Percentiles rank a stretch among this genome's conserved stretches.
Conservation (phyloP, 768 basidiomycete species). For the Daedalea quercina region DNA sequence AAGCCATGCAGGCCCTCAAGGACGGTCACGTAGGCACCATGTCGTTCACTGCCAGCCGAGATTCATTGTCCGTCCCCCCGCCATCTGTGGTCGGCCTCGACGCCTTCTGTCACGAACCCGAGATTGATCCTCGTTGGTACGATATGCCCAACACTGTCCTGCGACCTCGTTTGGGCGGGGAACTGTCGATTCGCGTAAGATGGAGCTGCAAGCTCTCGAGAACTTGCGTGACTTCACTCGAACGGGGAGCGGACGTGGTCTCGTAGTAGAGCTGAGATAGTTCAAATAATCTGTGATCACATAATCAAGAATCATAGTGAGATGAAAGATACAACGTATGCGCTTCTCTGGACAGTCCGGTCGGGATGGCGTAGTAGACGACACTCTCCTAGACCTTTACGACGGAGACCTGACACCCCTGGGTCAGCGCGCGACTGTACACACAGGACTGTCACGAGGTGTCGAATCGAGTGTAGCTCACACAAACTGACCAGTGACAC, state of each 20-base stretch:
- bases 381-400: no score
- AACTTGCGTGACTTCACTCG: constrained; percentile 70
- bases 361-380: no score
- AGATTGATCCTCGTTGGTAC: constrained; percentile 70
- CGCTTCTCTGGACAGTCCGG: no score
- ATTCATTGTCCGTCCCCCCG: constrained; percentile 29
- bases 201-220: constrained; percentile 78
- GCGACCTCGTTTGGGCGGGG: constrained; percentile 94
- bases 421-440: constrained; percentile 56
- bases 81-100: constrained; percentile 77
- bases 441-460: constrained; percentile 46
- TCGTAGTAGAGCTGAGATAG: constrained; percentile 54
- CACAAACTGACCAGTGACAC: background rate
- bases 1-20: constrained; percentile 74
- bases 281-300: no score
- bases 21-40: constrained; percentile 71
- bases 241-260: constrained; percentile 55
- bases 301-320: no score
- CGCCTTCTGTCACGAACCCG: constrained; percentile 81
- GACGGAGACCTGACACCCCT: constrained; percentile 53
- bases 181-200: constrained; percentile 67
- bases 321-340: no score
- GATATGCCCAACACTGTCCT: constrained; percentile 77
- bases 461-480: background rate
- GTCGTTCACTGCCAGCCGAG: constrained; percentile 6